These are phyloP conservation scores for Solanum infundibuliforme DNA, from an alignment of 257 asterid species.

Conservation along the genomic window DNA sequence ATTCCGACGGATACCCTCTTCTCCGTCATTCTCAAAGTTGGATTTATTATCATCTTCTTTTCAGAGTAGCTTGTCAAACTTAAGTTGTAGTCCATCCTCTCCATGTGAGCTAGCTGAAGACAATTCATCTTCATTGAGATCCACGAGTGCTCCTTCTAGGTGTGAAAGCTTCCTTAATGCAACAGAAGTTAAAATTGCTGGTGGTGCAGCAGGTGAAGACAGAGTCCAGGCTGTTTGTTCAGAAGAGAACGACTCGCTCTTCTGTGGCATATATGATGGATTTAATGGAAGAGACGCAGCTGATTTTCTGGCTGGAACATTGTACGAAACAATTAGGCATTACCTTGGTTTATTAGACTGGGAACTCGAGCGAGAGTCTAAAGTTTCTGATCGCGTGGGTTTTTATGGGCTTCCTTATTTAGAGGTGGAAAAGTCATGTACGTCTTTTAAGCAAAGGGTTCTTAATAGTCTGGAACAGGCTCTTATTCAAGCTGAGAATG, in stretches of 20 bases:
- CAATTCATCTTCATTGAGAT: constrained; percentile 45
- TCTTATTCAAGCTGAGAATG: constrained; percentile 64
- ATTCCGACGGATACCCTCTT: constrained; percentile 73
- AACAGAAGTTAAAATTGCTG: constrained; percentile 74
- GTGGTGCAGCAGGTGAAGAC: constrained; percentile 98
- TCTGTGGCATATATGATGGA: constrained; percentile 84
- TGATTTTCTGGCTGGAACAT: constrained; percentile 86
- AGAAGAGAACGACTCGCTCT: constrained; percentile 83
- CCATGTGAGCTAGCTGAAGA: constrained; percentile 43
- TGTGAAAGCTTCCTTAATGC: constrained; percentile 60
- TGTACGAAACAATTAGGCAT: constrained; percentile 55
- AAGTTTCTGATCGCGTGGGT: constrained; percentile 7
- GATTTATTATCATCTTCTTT: constrained; percentile 55
- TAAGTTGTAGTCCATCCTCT: constrained; percentile 78
- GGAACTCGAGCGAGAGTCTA: constrained; percentile 36
- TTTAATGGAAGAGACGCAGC: constrained; percentile 97
- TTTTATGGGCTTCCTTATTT: not conserved
- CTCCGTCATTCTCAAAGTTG: constrained; percentile 45
- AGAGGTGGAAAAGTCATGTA: constrained; percentile 6
- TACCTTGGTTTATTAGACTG: constrained; percentile 54
- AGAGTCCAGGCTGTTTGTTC: constrained; percentile 97
- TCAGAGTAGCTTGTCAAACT: constrained; percentile 64
- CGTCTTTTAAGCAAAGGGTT: constrained; percentile 36
- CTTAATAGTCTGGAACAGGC: constrained; percentile 69
- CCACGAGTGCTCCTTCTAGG: constrained; percentile 40